Base-by-base conservation (phyloP, 768 basidiomycete species). In the Grammothele lineata region DNA sequence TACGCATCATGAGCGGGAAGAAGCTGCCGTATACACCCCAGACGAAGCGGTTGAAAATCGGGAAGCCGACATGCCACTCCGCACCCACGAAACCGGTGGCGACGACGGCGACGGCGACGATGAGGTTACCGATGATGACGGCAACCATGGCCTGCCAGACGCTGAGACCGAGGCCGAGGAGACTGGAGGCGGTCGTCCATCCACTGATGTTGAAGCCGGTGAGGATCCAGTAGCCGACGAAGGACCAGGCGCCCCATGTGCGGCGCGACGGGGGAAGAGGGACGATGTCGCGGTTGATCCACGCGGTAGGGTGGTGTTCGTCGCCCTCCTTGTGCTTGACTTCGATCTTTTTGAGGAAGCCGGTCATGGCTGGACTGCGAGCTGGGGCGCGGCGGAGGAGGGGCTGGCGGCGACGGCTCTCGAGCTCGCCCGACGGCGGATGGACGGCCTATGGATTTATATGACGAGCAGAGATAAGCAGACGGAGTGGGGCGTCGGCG, bases 211-310 rank as follows among this genome's bases (percentile, higher is more conserved):
- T 53, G 48, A 58, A 51, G 18, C 48, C 46, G 11, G 48, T 52
- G 23, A 58, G 48, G 19, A 54, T 37, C 57, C 57, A 58, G 41
- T 47, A 56, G 19, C 51, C 54, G 26, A 55, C 44, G 47, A 55
- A 58, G 5, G 48, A 48, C 42, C 55, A 47, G 1, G 48, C 27
- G 25, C 52, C 57, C 57, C 57, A 58, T 5, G 57, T 58, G 25
- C 57, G 32, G 9, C 57, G 57, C 12, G 51, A 41, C 2, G 54
- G 57, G 19, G 55, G 55, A 3, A 58, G 49, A 17, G 57, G 57
- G 19, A 53, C 44, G 14, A 58, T 53, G 47, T 58, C 57, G 30
- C 50, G 51, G 40, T 55, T 57, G 34, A 50, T 42, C 56, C 56
- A 57, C n/a, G 51, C 44, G 19, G 48, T 43, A 7, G 51, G 19